phyloP scores from a whole-genome alignment of 2,329 filamentous ascomycete genomes.

The Penicillium sp. region DNA sequence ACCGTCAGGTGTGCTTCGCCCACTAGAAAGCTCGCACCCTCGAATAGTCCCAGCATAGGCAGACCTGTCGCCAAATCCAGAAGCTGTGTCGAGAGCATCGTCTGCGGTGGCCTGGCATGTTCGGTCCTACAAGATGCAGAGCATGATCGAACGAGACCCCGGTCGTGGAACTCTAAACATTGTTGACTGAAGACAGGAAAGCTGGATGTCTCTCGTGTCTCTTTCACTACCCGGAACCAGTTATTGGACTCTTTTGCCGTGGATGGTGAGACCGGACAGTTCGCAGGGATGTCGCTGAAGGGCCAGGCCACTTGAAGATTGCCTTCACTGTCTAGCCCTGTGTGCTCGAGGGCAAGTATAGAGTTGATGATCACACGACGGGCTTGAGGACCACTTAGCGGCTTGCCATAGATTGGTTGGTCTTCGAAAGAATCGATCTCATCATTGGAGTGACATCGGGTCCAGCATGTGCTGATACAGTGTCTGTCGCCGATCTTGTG shows the following conservation, averaged over 20 bases:
- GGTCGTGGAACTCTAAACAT: conserved; percentile 1
- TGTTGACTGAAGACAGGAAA: conserved; percentile 12
- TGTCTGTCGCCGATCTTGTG: conserved; percentile 6
- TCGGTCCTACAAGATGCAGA: not conserved
- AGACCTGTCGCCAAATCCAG: not conserved
- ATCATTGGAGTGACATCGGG: not conserved
- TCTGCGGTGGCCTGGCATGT: not conserved
- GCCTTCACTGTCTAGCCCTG: conserved; percentile 7
- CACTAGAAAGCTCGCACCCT: not conserved
- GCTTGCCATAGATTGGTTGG: not conserved
- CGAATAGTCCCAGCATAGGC: not conserved
- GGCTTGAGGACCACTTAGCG: not conserved
- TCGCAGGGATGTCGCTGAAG: not conserved
- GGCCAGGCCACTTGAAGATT: conserved; percentile 12
- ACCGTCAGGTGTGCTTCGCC: not conserved
- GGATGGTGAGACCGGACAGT: not conserved
- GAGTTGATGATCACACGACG: conserved; percentile 7
- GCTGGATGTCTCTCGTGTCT: conserved; percentile 4
- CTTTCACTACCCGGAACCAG: conserved; percentile 7
- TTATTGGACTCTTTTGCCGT: not conserved
- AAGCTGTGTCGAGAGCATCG: not conserved
- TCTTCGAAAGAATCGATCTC: not conserved
- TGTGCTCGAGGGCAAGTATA: conserved; percentile 9
- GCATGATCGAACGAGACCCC: not conserved
- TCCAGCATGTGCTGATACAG: conserved; percentile 11